These are phyloP conservation scores for Deuterostichococcus epilithicus DNA, from an alignment of 139 green algal genomes.

Conservation along the genomic window DNA sequence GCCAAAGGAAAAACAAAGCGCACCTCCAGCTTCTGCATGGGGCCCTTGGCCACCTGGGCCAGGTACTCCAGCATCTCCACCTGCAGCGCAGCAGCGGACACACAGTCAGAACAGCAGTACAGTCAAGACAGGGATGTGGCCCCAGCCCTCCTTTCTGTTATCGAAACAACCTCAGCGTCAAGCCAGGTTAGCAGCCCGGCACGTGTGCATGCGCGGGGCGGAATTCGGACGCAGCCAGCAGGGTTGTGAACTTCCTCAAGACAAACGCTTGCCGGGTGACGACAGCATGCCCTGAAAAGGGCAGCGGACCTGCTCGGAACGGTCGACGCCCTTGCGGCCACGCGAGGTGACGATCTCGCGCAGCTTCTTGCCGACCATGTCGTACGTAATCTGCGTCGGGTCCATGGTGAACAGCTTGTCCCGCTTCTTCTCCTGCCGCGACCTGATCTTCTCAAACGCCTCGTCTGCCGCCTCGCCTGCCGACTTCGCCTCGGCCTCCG, in stretches of 20 bases:
- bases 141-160: no score
- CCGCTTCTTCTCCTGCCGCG: constrained; percentile 65
- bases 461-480: constrained; percentile 32
- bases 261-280: background rate
- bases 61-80: constrained; percentile 95
- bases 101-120: no score
- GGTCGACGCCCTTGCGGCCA: constrained; percentile 86
- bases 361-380: constrained; percentile 94
- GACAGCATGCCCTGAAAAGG: background rate
- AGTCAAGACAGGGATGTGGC: background rate
- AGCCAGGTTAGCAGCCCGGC: no score
- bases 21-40: constrained; percentile 59
- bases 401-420: constrained; percentile 87
- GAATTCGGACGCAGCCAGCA: background rate
- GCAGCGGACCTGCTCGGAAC: constrained; percentile 63
- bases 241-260: background rate
- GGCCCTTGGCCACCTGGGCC: constrained; percentile 75
- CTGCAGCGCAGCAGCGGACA: constrained; percentile 21
- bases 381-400: constrained; percentile 61
- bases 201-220: no score
- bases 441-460: constrained; percentile 51
- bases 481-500: constrained; percentile 35
- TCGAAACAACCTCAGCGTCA: no score
- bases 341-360: constrained; percentile 80
- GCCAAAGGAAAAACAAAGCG: background rate